These are phyloP conservation scores for Capsicum chinense DNA, from an alignment of 257 asterid genomes.

Conservation along the genomic window DNA sequence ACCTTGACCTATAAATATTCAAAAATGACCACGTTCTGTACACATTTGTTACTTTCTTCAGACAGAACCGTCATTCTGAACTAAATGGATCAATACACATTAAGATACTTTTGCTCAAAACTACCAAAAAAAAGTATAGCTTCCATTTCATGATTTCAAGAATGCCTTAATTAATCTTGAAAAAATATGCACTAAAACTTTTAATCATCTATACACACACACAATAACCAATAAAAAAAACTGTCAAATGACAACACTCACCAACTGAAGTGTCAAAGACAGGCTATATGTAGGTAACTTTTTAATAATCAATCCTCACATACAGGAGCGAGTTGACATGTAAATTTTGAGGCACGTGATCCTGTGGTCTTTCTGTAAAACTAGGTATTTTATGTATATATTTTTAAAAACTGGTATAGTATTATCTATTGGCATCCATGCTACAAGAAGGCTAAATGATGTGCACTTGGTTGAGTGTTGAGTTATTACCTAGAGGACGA, in stretches of 20 bases:
- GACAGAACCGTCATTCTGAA: neutral
- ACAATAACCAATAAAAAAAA: neutral
- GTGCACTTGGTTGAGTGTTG: too few species aligned
- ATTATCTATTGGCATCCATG: too few species aligned
- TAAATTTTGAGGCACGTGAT: too few species aligned
- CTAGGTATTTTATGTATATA: too few species aligned
- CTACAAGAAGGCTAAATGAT: too few species aligned
- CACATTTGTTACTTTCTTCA: neutral
- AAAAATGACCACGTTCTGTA: neutral
- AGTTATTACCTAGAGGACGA: too few species aligned
- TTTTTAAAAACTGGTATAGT: too few species aligned
- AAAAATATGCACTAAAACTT: neutral
- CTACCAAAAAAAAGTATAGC: neutral
- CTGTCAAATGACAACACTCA: neutral
- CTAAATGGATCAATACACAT: neutral
- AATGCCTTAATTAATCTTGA: neutral
- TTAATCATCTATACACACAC: neutral
- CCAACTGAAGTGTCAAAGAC: conserved; percentile 3
- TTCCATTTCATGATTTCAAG: conserved; percentile 8
- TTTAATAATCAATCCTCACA: neutral
- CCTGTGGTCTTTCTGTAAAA: too few species aligned
- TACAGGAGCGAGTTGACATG: too few species aligned
- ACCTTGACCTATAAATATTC: neutral
- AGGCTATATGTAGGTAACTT: neutral
- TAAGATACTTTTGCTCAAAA: neutral